phyloP scores from a whole-genome alignment of 768 basidiomycete genomes.

The Porpolomopsis calyptriformis region DNA sequence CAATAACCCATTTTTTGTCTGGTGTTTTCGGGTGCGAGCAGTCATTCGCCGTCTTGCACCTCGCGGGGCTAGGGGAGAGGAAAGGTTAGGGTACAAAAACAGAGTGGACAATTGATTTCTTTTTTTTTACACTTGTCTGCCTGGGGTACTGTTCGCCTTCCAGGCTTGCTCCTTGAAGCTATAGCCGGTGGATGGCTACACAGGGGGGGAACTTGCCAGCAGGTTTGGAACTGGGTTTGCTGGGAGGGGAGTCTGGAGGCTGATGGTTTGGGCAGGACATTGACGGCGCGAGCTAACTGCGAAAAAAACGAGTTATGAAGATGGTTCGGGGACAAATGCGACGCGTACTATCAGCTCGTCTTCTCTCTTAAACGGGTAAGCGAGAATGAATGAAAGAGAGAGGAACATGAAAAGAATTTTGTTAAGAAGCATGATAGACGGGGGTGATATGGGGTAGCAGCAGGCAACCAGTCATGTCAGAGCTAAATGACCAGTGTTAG shows the following conservation, averaged over 20 bases:
- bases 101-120: neutral
- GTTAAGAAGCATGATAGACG: neutral
- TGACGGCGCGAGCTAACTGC: neutral
- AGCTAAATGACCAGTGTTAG: neutral
- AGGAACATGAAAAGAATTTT: neutral
- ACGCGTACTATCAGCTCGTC: neutral
- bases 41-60: neutral
- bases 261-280: neutral
- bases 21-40: neutral
- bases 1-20: neutral
- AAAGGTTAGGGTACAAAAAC: neutral
- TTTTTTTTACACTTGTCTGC: neutral
- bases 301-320: neutral
- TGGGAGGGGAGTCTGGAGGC: neutral
- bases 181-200: neutral
- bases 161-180: neutral
- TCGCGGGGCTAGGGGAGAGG: neutral
- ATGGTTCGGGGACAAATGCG: neutral
- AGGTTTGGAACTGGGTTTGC: neutral
- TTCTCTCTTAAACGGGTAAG: neutral
- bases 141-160: constrained; percentile 1
- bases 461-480: neutral
- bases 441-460: neutral
- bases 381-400: neutral
- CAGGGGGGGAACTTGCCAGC: neutral